Evolutionary conservation across 345 rosid species (phyloP).

Genomic region (Viola odorata): DNA sequence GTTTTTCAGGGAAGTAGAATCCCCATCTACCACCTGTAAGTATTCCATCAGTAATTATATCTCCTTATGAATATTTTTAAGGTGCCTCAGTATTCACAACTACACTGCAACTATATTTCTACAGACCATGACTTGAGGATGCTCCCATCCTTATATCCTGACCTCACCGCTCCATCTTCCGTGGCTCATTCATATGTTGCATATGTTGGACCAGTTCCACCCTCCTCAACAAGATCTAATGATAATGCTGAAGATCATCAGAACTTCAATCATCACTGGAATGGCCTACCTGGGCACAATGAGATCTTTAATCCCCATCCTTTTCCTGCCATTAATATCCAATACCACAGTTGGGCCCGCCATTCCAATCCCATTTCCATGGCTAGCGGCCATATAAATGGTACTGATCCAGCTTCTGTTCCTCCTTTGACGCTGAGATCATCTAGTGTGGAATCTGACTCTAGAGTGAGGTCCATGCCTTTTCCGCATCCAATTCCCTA

Average conservation of each 20-base stretch:
- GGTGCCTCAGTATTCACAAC: slow-evolving; percentile 8
- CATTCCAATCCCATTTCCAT: slow-evolving; percentile 38
- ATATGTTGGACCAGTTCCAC: slow-evolving; percentile 43
- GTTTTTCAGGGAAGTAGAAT: slow-evolving; percentile 57
- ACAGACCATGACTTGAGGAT: slow-evolving; percentile 53
- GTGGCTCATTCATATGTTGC: slow-evolving; percentile 53
- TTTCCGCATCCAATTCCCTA: slow-evolving; percentile 40
- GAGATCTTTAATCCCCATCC: slow-evolving; percentile 45
- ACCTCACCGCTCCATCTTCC: slow-evolving; percentile 36
- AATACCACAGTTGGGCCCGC: slow-evolving; percentile 41
- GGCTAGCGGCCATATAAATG: slow-evolving; percentile 33
- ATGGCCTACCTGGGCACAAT: slow-evolving; percentile 32
- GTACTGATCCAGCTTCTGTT: slow-evolving; percentile 38
- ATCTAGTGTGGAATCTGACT: slow-evolving; percentile 36
- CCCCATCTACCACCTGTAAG: slow-evolving; percentile 62
- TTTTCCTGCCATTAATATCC: slow-evolving; percentile 42
- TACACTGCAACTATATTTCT: slow-evolving; percentile 14
- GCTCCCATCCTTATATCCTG: slow-evolving; percentile 39
- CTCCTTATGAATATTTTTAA: slow-evolving; percentile 9
- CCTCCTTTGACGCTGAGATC: slow-evolving; percentile 33
- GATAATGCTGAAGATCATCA: slow-evolving; percentile 35
- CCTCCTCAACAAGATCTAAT: slow-evolving; percentile 33
- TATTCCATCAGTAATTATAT: slow-evolving; percentile 1
- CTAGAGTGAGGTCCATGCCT: slow-evolving; percentile 25
- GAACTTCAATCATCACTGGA: slow-evolving; percentile 48